A percentile compares a stretch with the other conserved stretches of the same genome.
phyloP scores from a whole-genome alignment of 805 yeast genomes.

The Debaryomyces hansenii region DNA sequence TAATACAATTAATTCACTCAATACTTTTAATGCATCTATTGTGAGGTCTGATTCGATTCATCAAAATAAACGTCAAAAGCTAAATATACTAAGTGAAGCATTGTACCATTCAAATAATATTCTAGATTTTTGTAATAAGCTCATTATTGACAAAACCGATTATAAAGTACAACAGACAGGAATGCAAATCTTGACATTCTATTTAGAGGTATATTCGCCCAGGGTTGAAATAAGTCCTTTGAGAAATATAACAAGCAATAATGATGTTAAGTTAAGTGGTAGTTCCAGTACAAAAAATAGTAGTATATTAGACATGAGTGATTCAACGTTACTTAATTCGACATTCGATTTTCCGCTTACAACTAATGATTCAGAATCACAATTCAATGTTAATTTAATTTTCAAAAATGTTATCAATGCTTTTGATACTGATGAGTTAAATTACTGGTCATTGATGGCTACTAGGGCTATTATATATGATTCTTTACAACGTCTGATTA shows the following conservation, averaged over 20 bases:
- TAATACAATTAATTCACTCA: not conserved
- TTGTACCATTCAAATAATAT: conserved; percentile 18
- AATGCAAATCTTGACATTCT: conserved; percentile 17
- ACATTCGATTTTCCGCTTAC: conserved; percentile 9
- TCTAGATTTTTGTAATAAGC: conserved; percentile 23
- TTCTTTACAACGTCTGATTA: not conserved
- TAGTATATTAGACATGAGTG: not conserved
- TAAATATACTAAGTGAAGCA: conserved; percentile 18
- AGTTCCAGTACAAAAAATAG: not conserved
- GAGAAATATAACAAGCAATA: not conserved
- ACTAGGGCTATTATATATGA: conserved; percentile 14
- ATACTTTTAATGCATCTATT: not conserved
- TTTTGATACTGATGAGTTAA: conserved; percentile 19
- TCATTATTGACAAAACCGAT: conserved; percentile 17
- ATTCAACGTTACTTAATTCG: conserved; percentile 4
- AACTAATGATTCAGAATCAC: not conserved
- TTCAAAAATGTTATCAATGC: conserved; percentile 17
- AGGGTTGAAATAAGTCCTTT: not conserved
- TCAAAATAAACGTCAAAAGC: conserved; percentile 28
- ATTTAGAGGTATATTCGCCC: conserved; percentile 9
- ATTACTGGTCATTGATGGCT: conserved; percentile 26
- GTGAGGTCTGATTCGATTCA: conserved; percentile 4
- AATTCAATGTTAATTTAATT: conserved; percentile 8
- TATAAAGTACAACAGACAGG: conserved; percentile 13
- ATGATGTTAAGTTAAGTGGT: not conserved